Evolutionary conservation across 2,329 filamentous ascomycete genomes (phyloP), one percentile per base, ranked within the genome.

Genomic region (Ilyonectria destructans): DNA sequence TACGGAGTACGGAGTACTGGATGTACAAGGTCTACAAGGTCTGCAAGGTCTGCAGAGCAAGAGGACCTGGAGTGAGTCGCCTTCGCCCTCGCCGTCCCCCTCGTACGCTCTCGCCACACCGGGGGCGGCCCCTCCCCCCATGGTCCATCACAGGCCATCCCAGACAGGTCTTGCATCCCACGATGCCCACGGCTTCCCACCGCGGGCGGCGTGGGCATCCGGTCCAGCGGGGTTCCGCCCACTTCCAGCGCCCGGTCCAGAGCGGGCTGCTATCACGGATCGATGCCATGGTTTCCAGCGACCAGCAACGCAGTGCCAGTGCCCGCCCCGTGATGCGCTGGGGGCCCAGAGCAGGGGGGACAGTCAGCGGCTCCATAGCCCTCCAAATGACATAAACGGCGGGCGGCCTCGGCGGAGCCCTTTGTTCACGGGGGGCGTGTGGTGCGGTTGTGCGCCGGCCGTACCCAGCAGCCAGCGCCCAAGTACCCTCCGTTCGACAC

Each of bases 321-420:
- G 65, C 64, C 64, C 66, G 68, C 62, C 71, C 72, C 59, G 59
- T 57, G 23, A 61, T 74, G 23, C 60, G 51, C 45, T 51, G 35
- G 21, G 62, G 62, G 46, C 37, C 58, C 54, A 65, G 40, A 45
- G 56, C 37, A 66, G 43, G 58, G 63, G 60, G 52, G 64, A 12
- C 33, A 54, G 21, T 23, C 45, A 37, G 26, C 45, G 43, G 43
- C 31, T 35, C 57, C 58, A 68, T 65, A 69, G 26, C 12, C 40
- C 40, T 19, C 17, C 40, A 43, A n/a, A 43, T 73, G 65, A 72
- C 69, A 75, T 74, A 71, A 71, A 69, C 40, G 40, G 40, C 45
- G 61, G 69, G 73, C 69, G 73, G 73, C 63, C 71, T 74, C 63
- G 69, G 72, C 72, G 72, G 68, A 73, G 68, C 65, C 58, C 58